Conservation (phyloP, 768 basidiomycete species). For the Suillus subaureus region DNA sequence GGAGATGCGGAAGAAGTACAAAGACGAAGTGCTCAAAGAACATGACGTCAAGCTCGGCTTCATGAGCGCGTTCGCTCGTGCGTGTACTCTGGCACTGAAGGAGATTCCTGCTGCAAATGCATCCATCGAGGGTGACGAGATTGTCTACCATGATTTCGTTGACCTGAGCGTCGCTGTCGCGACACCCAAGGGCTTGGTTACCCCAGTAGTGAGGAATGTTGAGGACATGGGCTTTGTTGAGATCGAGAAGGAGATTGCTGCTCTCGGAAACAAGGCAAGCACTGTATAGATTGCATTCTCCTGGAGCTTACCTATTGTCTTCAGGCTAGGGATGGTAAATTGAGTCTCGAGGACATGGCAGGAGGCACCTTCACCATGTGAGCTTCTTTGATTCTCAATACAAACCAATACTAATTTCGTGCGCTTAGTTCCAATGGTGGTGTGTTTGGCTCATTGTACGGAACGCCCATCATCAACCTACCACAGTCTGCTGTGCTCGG, state of each 20-base stretch:
- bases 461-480: conserved; percentile 97
- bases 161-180: conserved; percentile 96
- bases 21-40: conserved; percentile 86
- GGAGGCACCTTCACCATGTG: conserved; percentile 99
- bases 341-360: conserved; percentile 97
- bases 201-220: conserved; percentile 91
- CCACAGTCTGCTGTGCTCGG: conserved; percentile 95
- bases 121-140: conserved; percentile 90
- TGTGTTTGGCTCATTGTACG: conserved; percentile 95
- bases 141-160: conserved; percentile 90
- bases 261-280: conserved; percentile 77
- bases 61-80: conserved; percentile 96
- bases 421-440: conserved; percentile 88
- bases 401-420: background rate
- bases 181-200: conserved; percentile 96
- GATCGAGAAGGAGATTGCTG: conserved; percentile 92
- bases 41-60: conserved; percentile 98
- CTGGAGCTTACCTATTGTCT: background rate
- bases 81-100: conserved; percentile 78
- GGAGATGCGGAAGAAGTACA: conserved; percentile 91
- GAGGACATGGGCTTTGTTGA: conserved; percentile 88
- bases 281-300: background rate
- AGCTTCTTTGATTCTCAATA: conserved; percentile 27
- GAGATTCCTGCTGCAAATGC: conserved; percentile 96
- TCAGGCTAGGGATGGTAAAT: conserved; percentile 81